A percentile compares a stretch with the other conserved stretches of the same genome.
Evolutionary conservation across 2,329 filamentous ascomycete genomes (phyloP).

Genomic region (Xylariaceae sp.): DNA sequence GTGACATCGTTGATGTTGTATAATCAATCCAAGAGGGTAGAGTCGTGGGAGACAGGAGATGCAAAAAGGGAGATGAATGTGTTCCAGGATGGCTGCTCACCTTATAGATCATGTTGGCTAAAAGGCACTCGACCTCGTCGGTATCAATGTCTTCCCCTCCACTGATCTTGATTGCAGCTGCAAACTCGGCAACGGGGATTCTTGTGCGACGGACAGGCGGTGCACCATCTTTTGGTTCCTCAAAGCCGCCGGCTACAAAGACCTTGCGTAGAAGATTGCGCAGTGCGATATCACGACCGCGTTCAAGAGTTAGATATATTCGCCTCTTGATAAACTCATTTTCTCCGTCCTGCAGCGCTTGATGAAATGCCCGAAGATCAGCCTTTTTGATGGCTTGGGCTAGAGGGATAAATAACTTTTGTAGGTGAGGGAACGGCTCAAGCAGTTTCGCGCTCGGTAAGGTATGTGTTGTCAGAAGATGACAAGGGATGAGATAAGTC

Average conservation of each 20-base stretch:
- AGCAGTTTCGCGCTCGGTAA: constrained; percentile 72
- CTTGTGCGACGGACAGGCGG: constrained; percentile 66
- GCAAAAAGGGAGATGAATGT: too few species aligned
- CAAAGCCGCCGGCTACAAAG: constrained; percentile 78
- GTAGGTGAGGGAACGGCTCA: constrained; percentile 68
- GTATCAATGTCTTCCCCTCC: constrained; percentile 66
- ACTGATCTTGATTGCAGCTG: constrained; percentile 74
- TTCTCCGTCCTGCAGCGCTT: constrained; percentile 74
- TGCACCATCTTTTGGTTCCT: constrained; percentile 66
- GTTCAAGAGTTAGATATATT: constrained; percentile 91
- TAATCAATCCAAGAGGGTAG: too few species aligned
- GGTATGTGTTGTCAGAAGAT: constrained; percentile 80
- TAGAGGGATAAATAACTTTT: constrained; percentile 74
- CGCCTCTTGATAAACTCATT: constrained; percentile 90
- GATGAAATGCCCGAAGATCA: constrained; percentile 78
- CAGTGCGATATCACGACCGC: constrained; percentile 84
- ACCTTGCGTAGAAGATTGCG: constrained; percentile 91
- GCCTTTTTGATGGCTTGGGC: constrained; percentile 75
- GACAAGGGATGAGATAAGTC: constrained; percentile 91
- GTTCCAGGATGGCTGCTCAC: too few species aligned
- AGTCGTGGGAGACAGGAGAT: too few species aligned
- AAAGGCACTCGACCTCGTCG: constrained; percentile 91
- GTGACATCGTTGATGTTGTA: too few species aligned
- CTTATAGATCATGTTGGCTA: constrained; percentile 99
- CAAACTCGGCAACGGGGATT: constrained; percentile 79